Percentiles rank a stretch among this genome's conserved stretches.
These are phyloP conservation scores for Pinus tabuliformis DNA, from an alignment of 75 land plant species.

Conservation along the genomic window DNA sequence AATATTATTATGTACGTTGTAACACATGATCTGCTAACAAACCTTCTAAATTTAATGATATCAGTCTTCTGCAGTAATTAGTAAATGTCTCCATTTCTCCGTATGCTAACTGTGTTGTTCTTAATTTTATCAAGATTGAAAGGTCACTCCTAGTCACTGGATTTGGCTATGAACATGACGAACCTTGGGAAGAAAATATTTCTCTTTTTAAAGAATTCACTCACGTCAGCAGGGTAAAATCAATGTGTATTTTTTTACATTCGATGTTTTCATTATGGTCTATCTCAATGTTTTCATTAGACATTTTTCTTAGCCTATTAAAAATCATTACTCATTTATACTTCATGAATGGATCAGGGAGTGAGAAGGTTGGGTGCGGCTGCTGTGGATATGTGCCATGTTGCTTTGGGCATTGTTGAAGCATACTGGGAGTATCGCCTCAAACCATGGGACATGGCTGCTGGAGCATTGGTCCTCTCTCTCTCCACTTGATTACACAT, in stretches of 20 bases:
- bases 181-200: conserved; percentile 91
- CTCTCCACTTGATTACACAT: not conserved
- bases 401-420: conserved; percentile 93
- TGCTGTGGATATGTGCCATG: conserved; percentile 98
- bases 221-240: conserved; percentile 86
- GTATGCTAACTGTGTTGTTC: not conserved
- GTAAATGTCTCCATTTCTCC: not conserved
- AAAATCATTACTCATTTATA: not conserved
- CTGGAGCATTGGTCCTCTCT: conserved; percentile 86
- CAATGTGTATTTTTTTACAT: not conserved
- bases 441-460: conserved; percentile 99
- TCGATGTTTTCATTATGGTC: not conserved
- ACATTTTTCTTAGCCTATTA: no score
- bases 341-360: conserved; percentile 47
- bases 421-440: conserved; percentile 98
- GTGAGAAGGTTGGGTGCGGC: conserved; percentile 98
- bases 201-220: conserved; percentile 89
- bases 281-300: not conserved
- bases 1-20: not conserved
- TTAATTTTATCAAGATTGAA: conserved; percentile 57
- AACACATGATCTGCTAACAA: not conserved
- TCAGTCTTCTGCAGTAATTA: not conserved
- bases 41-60: not conserved
- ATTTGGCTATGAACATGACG: conserved; percentile 98
- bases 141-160: conserved; percentile 92